Evolutionary conservation across 1,139 yeast genomes (phyloP).

Genomic region (Suhomyces choctaworum): DNA sequence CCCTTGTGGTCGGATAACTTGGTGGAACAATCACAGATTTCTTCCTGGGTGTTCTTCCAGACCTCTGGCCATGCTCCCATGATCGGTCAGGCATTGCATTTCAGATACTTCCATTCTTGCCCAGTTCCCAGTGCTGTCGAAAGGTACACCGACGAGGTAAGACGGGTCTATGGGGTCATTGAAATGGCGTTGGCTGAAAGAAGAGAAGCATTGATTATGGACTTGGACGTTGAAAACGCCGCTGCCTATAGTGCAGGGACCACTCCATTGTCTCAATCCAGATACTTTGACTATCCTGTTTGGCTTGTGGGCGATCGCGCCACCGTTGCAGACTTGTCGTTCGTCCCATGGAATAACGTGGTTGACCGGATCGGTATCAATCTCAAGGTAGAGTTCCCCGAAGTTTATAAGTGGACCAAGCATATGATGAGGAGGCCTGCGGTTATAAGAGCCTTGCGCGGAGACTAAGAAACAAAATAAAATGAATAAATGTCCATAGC

Average conservation of each 20-base stretch:
- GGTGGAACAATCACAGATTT: constrained; percentile 81
- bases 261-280: constrained; percentile 80
- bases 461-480: constrained; percentile 36
- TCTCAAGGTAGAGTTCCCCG: constrained; percentile 86
- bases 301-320: constrained; percentile 94
- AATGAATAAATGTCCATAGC: neutral
- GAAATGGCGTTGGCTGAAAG: constrained; percentile 95
- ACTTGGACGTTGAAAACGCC: constrained; percentile 81
- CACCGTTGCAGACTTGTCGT: constrained; percentile 87
- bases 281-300: constrained; percentile 89
- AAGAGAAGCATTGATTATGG: constrained; percentile 88
- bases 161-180: constrained; percentile 90
- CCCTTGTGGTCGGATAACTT: constrained; percentile 78
- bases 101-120: constrained; percentile 85
- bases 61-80: constrained; percentile 97
- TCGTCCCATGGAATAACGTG: constrained; percentile 96
- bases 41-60: constrained; percentile 91
- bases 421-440: constrained; percentile 90
- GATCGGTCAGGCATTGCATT: constrained; percentile 97
- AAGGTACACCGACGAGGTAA: constrained; percentile 88
- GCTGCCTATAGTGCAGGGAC: constrained; percentile 90
- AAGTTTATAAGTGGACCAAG: constrained; percentile 94
- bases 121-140: constrained; percentile 88
- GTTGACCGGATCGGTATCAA: constrained; percentile 91
- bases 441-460: constrained; percentile 73